A percentile compares a stretch with the other conserved stretches of the same genome.
Conservation (phyloP, 108 stramenopile species). For the Schizochytrium sp. region DNA sequence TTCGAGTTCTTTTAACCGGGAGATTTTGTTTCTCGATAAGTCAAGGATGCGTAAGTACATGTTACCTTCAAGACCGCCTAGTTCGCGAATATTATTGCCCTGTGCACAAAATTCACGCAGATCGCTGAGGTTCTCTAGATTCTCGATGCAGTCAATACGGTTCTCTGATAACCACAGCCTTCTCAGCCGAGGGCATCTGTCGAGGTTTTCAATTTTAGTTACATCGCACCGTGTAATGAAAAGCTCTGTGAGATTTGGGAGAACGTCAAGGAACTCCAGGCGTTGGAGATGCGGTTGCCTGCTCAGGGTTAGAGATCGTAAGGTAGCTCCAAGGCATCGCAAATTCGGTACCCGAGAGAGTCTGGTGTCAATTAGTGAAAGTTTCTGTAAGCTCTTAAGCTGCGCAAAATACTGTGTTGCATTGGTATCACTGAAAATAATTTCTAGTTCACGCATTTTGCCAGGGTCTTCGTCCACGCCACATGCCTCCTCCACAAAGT, state of each 20-base stretch:
- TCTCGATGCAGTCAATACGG: constrained; percentile 66
- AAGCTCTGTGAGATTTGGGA: constrained; percentile 75
- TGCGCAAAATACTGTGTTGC: constrained; percentile 64
- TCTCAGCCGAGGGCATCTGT: constrained; percentile 75
- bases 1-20: constrained; percentile 69
- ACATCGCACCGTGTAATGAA: constrained; percentile 73
- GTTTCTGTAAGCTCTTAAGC: constrained; percentile 65
- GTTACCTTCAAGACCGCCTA: constrained; percentile 69
- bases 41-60: constrained; percentile 67
- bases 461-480: constrained; percentile 68
- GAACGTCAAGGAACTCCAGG: constrained; percentile 65
- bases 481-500: constrained; percentile 62
- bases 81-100: constrained; percentile 68
- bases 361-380: constrained; percentile 74
- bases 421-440: constrained; percentile 70
- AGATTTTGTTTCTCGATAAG: constrained; percentile 75
- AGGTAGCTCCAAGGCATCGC: constrained; percentile 66
- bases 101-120: constrained; percentile 77
- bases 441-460: constrained; percentile 70
- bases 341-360: constrained; percentile 69
- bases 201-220: constrained; percentile 68
- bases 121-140: constrained; percentile 68
- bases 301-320: constrained; percentile 69
- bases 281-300: constrained; percentile 66
- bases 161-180: constrained; percentile 77